phyloP scores from a whole-genome alignment of 2,329 filamentous ascomycete genomes.

The Pseudocercospora ulei region DNA sequence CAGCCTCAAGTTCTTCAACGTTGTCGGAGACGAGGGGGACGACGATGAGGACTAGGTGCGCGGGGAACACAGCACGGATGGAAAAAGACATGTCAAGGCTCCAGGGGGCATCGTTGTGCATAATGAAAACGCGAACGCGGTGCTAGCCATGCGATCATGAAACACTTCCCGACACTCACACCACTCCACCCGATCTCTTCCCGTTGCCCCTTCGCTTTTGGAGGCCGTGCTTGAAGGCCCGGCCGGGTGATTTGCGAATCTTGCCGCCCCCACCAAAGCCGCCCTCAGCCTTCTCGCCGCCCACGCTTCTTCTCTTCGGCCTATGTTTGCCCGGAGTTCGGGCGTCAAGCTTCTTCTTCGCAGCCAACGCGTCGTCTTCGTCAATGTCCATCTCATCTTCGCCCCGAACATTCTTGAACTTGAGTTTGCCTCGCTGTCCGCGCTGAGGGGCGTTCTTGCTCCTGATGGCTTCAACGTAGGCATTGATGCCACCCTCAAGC shows the following conservation, averaged over 20 bases:
- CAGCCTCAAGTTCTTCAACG: conserved; percentile 99
- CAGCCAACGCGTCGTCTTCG: conserved; percentile 34
- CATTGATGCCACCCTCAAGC: conserved; percentile 48
- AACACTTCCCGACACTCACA: background rate
- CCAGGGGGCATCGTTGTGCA: conserved; percentile 2
- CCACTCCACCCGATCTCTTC: conserved; percentile 7
- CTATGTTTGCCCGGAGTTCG: conserved; percentile 21
- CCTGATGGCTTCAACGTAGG: conserved; percentile 52
- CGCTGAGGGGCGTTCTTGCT: conserved; percentile 50
- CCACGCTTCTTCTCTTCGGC: conserved; percentile 25
- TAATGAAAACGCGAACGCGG: background rate
- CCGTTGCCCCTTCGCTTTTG: conserved; percentile 18
- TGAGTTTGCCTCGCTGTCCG: conserved; percentile 52
- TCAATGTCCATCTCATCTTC: conserved; percentile 43
- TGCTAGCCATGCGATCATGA: background rate
- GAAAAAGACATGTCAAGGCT: background rate
- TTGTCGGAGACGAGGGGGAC: conserved; percentile 94
- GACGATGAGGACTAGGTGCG: conserved; percentile 87
- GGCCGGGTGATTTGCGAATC: conserved; percentile 20
- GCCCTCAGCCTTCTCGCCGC: conserved; percentile 23
- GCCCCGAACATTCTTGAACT: conserved; percentile 46
- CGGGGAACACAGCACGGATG: background rate
- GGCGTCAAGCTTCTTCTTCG: conserved; percentile 32
- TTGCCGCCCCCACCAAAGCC: conserved; percentile 18
- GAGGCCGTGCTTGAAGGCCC: conserved; percentile 23